These are phyloP conservation scores for Penicillium lagena DNA, from an alignment of 495 filamentous ascomycete genomes.

Conservation along the genomic window DNA sequence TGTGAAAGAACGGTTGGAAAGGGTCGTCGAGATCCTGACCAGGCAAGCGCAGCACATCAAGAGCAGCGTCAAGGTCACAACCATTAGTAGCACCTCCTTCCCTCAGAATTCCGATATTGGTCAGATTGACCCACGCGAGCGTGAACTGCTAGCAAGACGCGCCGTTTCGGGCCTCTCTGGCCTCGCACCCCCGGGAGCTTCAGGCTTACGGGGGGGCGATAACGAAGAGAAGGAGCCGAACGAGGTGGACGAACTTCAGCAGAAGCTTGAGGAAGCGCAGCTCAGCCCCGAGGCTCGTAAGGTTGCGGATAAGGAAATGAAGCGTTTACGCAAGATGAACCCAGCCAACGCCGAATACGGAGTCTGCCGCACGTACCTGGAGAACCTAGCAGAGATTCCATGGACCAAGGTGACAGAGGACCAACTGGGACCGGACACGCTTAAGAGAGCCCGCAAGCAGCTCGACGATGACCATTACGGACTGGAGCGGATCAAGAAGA, in stretches of 20 bases:
- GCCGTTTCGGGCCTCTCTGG: constrained; percentile 46
- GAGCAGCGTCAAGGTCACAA: constrained; percentile 71
- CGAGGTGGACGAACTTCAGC: constrained; percentile 87
- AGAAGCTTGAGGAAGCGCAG: constrained; percentile 74
- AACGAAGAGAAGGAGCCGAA: constrained; percentile 68
- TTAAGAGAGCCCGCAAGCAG: constrained; percentile 77
- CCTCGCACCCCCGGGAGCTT: constrained; percentile 43
- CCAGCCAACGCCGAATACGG: constrained; percentile 93
- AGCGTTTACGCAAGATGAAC: constrained; percentile 88
- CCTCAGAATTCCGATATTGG: constrained; percentile 50
- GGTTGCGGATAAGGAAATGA: constrained; percentile 83
- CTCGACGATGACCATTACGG: constrained; percentile 96
- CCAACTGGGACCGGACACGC: constrained; percentile 73
- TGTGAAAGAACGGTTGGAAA: constrained; percentile 68
- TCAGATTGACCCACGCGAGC: constrained; percentile 44
- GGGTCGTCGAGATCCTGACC: constrained; percentile 72
- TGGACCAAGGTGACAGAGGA: constrained; percentile 87
- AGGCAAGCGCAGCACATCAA: constrained; percentile 76
- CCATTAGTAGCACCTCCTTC: constrained; percentile 53
- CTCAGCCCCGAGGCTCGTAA: constrained; percentile 72
- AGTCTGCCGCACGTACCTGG: constrained; percentile 88
- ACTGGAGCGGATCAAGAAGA: constrained; percentile 94
- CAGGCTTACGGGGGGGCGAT: constrained; percentile 39
- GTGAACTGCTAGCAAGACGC: constrained; percentile 45
- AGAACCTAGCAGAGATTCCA: constrained; percentile 90